Base-by-base conservation (phyloP, 1,284 basidiomycete genomes). In the Trichosporon ovoides region DNA sequence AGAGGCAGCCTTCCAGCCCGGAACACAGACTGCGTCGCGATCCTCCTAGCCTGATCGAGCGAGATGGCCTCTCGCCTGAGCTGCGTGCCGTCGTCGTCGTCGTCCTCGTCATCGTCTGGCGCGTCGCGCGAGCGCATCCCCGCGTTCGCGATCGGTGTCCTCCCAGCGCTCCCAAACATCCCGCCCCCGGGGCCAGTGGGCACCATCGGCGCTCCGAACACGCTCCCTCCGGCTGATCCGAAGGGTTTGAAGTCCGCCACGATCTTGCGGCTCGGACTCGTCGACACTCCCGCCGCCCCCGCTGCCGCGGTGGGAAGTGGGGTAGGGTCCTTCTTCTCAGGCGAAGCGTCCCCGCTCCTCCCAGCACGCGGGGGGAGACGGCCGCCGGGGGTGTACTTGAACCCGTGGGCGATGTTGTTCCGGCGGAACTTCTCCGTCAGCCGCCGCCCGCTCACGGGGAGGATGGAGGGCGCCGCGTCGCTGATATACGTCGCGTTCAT, bases 181-280 rank as follows among this genome's bases (percentile, higher is more conserved):
- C 71, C 74, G 50, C 75, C 68, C 20, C 81, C 76, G 56, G 74
- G 69, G 11, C 75, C 74, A 7, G 71, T 74, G 18, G 69, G 60
- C 38, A 72, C 66, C 61, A 76, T 61, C 4, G 73, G 73, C 19
- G 73, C 75, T 14, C 72, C 72, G 58, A 92, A 76, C 7, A 76
- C 73, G 19, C 61, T 65, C 38, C 70, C 35, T 13, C 59, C 55
- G 1, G 38, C 50, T 3, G 54, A 28, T 0, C 62, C 51, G n/a
- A 96, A 96, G 0, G 91, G 82, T 51, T 90, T 89, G 77, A 96
- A 96, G 68, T 91, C 88, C 20, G 85, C 85, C 18, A 94, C 85
- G 18, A 95, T 88, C 68, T 87, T n/a, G n/a, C n/a, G n/a, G n/a
- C n/a, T n/a, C n/a, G n/a, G n/a, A n/a, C n/a, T n/a, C n/a, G n/a